Base-by-base conservation (phyloP, 805 yeast species). In the Metschnikowia lachancei region DNA sequence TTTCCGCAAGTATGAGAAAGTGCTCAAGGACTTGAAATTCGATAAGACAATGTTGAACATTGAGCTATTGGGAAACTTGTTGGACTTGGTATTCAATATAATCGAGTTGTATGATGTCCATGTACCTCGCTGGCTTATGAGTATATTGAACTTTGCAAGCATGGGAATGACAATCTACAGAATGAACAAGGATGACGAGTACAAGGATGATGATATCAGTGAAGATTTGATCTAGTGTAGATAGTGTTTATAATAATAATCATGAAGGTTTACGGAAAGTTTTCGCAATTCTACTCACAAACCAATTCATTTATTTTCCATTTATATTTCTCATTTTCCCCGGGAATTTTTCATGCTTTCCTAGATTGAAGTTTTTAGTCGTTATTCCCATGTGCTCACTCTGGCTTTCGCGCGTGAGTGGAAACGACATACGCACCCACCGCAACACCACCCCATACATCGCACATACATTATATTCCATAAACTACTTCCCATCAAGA, bases 111-210 rank as follows among this genome's bases (percentile, higher is more conserved):
- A 65, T 39, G 63, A 63, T 3, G 35, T 68, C 24, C 57, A 58
- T 2, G 67, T 72, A 8, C 75, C 76, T 3, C 67, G 64, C 32
- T 70, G 75, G 75, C 57, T 70, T 40, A 69, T 72, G 75, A 64
- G 61, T 47, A 47, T 57, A 9, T 63, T 72, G 58, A 72, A 70
- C 49, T 57, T 66, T 42, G 65, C 74, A 16, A 68, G 74, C 50
- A 72, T 72, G 76, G 62, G 59, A 44, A 72, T 72, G 77, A 69
- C 76, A n/a, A 57, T 72, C 38, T 72, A 72, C 64, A 69, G 77
- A 61, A 72, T 72, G 77, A 72, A 72, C 58, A 72, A 72, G 56
- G 76, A 72, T 49, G 76, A 71, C 49, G 77, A 71, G 59, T 71
- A 72, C 45, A 51, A 61, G 18, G 76, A 72, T 53, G 77, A 70